A percentile compares a stretch with the other conserved stretches of the same genome.
Conservation (phyloP, 2,329 filamentous ascomycete genomes). For the Beauveria brongniartii region DNA sequence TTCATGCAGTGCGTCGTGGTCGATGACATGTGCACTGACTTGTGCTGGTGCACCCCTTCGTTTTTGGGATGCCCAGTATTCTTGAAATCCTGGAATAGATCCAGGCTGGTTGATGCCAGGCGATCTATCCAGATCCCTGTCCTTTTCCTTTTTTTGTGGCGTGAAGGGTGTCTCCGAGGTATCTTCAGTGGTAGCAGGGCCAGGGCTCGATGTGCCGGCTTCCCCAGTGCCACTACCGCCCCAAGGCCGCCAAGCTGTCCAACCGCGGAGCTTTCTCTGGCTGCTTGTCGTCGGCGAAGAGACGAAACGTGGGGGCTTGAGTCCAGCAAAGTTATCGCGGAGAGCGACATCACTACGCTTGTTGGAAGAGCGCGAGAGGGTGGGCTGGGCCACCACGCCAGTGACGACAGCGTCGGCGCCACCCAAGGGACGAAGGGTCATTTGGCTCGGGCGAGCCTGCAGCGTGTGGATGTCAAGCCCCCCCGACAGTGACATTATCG, state of each 20-base stretch:
- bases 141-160: conserved; percentile 20
- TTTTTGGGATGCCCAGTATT: conserved; percentile 43
- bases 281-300: conserved; percentile 22
- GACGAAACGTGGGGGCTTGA: conserved; percentile 25
- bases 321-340: conserved; percentile 44
- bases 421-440: conserved; percentile 50
- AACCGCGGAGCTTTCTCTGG: conserved; percentile 16
- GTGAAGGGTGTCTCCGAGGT: background rate
- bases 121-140: conserved; percentile 38
- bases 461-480: conserved; percentile 87
- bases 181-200: background rate
- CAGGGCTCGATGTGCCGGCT: background rate
- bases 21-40: conserved; percentile 49
- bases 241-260: conserved; percentile 42
- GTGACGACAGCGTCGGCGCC: conserved; percentile 49
- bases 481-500: conserved; percentile 76
- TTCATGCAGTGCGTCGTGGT: conserved; percentile 53
- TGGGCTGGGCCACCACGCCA: conserved; percentile 51
- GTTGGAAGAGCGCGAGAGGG: conserved; percentile 37
- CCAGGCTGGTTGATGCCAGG: conserved; percentile 76
- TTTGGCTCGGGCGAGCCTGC: conserved; percentile 65
- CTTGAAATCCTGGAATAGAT: conserved; percentile 62
- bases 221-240: conserved; percentile 34
- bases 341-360: conserved; percentile 48
- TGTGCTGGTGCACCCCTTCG: conserved; percentile 45